Evolutionary conservation across 306 rosid species (phyloP).

Genomic region (Dalbergia cultrata): DNA sequence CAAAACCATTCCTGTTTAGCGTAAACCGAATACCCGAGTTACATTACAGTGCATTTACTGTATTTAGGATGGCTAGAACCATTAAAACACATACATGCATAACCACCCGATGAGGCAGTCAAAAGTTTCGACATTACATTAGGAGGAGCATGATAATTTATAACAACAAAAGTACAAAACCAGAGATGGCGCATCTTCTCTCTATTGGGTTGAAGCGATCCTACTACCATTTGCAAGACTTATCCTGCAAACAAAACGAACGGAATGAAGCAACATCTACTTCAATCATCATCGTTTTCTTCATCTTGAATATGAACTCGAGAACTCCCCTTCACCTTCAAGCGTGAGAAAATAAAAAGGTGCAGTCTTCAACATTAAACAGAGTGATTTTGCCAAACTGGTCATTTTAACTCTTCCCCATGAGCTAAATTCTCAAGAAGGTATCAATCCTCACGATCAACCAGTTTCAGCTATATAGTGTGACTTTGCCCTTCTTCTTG

Average conservation of each 20-base stretch:
- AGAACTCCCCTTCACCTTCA: conserved; percentile 6
- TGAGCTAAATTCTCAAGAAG: conserved; percentile 32
- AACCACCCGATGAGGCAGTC: conserved; percentile 15
- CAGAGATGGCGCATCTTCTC: background rate
- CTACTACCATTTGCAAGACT: background rate
- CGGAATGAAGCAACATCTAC: background rate
- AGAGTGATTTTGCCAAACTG: background rate
- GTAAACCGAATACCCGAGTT: background rate
- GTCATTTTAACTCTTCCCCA: conserved; percentile 33
- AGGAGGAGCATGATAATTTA: background rate
- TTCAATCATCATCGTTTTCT: background rate
- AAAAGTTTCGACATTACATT: conserved; percentile 7
- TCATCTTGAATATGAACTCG: background rate
- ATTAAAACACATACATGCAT: background rate
- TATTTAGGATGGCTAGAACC: conserved; percentile 19
- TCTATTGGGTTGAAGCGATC: background rate
- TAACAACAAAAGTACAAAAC: conserved; percentile 1
- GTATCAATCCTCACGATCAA: conserved; percentile 7
- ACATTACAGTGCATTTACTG: background rate
- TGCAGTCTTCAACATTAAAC: background rate
- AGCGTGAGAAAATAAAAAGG: conserved; percentile 41
- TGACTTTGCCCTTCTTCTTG: conserved; percentile 21
- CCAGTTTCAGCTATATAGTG: conserved; percentile 3
- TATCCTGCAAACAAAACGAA: background rate
- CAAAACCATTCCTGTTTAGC: background rate